Conservation (phyloP, 2,329 filamentous ascomycete genomes). For the Tolypocladium inflatum region DNA sequence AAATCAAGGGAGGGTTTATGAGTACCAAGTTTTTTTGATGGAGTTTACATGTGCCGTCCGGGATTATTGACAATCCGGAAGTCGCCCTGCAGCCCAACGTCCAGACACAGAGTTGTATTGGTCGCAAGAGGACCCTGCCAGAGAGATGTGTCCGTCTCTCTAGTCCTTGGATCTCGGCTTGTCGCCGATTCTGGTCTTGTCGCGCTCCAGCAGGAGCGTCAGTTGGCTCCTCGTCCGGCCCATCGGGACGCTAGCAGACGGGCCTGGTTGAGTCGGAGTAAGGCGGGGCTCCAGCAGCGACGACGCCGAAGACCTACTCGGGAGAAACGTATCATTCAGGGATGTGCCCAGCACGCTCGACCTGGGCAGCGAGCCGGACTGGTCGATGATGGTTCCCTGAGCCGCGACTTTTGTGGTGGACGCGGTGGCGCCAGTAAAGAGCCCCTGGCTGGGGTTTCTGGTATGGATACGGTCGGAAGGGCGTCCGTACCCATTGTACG, state of each 20-base stretch:
- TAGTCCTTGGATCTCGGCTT: constrained; percentile 17
- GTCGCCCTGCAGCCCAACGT: not conserved
- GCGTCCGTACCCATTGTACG: constrained; percentile 18
- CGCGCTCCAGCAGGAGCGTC: constrained; percentile 45
- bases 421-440: constrained; percentile 25
- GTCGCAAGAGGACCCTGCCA: not conserved
- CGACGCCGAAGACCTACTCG: constrained; percentile 10
- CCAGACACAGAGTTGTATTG: not conserved
- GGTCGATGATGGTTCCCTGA: constrained; percentile 34
- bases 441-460: constrained; percentile 11
- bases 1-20: not conserved
- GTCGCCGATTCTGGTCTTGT: constrained; percentile 27
- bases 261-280: constrained; percentile 39
- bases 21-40: not conserved
- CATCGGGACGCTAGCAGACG: constrained; percentile 35
- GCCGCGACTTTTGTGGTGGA: constrained; percentile 31
- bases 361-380: constrained; percentile 21
- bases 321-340: constrained; percentile 14
- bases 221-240: constrained; percentile 53
- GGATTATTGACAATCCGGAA: not conserved
- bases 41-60: not conserved
- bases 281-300: constrained; percentile 28
- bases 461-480: constrained; percentile 6
- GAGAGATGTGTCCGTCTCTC: not conserved
- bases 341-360: constrained; percentile 10